These are phyloP conservation scores for Paramecium pentaurelia DNA, from an alignment of 73 alveolate genomes.

Conservation along the genomic window DNA sequence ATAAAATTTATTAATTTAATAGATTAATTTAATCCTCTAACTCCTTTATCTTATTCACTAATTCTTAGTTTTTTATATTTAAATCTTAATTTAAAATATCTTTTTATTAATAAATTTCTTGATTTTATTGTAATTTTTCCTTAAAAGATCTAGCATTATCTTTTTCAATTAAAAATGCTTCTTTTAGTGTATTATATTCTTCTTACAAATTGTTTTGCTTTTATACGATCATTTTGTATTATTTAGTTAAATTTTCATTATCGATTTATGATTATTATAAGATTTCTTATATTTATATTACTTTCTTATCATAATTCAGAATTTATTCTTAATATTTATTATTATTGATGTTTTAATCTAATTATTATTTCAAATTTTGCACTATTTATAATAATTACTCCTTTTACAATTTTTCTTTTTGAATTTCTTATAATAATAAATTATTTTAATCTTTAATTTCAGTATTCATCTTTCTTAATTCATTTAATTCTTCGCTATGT, in stretches of 20 bases:
- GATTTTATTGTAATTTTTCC: not conserved
- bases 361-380: not conserved
- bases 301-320: not conserved
- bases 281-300: not conserved
- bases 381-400: not conserved
- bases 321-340: not conserved
- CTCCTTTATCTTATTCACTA: not conserved
- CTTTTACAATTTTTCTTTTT: not conserved
- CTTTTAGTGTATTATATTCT: not conserved
- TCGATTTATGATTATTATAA: not conserved
- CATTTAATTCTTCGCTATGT: not conserved
- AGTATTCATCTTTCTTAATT: not conserved
- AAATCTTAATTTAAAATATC: not conserved
- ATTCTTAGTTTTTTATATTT: not conserved
- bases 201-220: not conserved
- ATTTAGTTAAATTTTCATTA: not conserved
- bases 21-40: not conserved
- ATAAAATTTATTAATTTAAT: not conserved
- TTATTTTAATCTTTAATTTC: not conserved
- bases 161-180: not conserved
- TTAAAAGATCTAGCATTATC: not conserved
- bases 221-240: not conserved
- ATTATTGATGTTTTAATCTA: not conserved
- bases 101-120: not conserved
- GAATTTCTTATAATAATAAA: not conserved